phyloP scores from a whole-genome alignment of 129 eudicot species.

The Scalesia atractyloides region DNA sequence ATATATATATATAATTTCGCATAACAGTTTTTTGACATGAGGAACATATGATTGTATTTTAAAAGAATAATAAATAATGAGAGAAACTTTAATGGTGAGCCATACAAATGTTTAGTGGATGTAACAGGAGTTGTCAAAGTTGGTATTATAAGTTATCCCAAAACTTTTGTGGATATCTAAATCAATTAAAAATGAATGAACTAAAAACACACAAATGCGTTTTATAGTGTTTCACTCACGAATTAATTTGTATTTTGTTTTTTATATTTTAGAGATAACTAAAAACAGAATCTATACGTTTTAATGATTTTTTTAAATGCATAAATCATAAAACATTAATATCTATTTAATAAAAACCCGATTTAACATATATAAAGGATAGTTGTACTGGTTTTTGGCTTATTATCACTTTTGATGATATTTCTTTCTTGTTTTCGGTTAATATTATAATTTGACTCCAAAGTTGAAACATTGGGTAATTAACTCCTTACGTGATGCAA shows the following conservation, averaged over 20 bases:
- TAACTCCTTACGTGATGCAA: no score
- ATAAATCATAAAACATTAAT: no score
- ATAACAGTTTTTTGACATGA: not conserved
- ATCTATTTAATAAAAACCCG: no score
- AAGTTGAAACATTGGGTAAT: no score
- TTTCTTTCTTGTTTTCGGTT: no score
- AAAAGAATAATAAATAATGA: not conserved
- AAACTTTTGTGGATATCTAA: not conserved
- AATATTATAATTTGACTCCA: no score
- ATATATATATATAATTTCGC: no score
- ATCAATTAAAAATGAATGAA: not conserved
- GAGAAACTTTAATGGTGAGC: not conserved
- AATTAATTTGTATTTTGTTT: not conserved
- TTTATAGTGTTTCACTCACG: not conserved
- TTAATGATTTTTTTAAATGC: no score
- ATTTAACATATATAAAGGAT: no score
- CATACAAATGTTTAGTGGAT: slow-evolving; percentile 13
- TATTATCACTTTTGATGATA: no score
- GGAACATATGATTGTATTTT: slow-evolving; percentile 2
- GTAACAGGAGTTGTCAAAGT: slow-evolving; percentile 7
- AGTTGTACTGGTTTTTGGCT: no score
- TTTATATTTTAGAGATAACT: not conserved
- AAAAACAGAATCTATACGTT: no score
- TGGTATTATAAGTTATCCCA: not conserved
- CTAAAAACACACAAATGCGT: not conserved